phyloP scores from a whole-genome alignment of 306 rosid genomes.

The Parietaria judaica region DNA sequence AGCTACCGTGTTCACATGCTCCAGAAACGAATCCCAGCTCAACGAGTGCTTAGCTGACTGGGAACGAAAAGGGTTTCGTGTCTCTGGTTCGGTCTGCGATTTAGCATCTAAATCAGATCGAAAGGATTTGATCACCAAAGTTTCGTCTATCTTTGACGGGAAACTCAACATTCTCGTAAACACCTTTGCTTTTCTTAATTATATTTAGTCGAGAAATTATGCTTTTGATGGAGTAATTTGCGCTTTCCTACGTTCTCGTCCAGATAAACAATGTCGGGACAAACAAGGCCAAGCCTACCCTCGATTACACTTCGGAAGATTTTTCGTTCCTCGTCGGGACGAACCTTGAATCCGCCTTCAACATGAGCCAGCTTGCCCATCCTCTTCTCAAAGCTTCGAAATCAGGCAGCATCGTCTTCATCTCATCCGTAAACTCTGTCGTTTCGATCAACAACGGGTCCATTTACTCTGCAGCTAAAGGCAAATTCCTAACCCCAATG shows the following conservation, averaged over 20 bases:
- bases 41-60: slow-evolving; percentile 22
- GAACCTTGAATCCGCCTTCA: slow-evolving; percentile 34
- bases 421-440: slow-evolving; percentile 29
- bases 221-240: neutral
- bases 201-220: neutral
- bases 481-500: slow-evolving; percentile 6
- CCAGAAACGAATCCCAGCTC: slow-evolving; percentile 8
- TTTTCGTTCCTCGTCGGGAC: slow-evolving; percentile 18
- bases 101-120: slow-evolving; percentile 2
- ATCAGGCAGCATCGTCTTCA: slow-evolving; percentile 25
- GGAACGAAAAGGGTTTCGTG: slow-evolving; percentile 18
- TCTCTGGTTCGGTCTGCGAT: slow-evolving; percentile 25
- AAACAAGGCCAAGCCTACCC: neutral
- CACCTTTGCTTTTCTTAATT: neutral
- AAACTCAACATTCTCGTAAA: slow-evolving; percentile 31
- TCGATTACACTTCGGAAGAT: slow-evolving; percentile 30
- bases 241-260: neutral
- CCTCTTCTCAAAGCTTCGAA: slow-evolving; percentile 44
- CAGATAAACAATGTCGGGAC: slow-evolving; percentile 42
- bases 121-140: slow-evolving; percentile 8
- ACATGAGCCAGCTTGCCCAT: slow-evolving; percentile 38
- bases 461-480: slow-evolving; percentile 35
- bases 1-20: slow-evolving; percentile 19
- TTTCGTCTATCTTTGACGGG: slow-evolving; percentile 14
- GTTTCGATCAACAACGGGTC: slow-evolving; percentile 7